A percentile compares a stretch with the other conserved stretches of the same genome.
Evolutionary conservation across 805 yeast species (phyloP).

Genomic region (Helenozyma rhizophorensis): DNA sequence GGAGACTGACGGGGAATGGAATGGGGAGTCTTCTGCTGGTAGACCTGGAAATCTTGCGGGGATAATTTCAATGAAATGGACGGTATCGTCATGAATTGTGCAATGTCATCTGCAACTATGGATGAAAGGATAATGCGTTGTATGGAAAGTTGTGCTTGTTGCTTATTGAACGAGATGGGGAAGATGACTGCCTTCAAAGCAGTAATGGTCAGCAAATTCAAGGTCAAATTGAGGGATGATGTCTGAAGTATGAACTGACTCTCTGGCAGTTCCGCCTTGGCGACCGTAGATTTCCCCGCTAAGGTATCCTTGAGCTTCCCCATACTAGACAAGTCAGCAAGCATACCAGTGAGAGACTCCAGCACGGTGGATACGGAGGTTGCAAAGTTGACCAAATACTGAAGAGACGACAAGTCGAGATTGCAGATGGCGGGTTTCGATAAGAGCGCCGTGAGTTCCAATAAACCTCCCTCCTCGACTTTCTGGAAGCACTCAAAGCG

Average conservation of each 20-base stretch:
- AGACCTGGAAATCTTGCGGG: slow-evolving; percentile 21
- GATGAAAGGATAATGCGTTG: slow-evolving; percentile 21
- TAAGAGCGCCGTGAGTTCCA: slow-evolving; percentile 38
- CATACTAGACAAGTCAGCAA: background rate
- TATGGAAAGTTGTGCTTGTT: slow-evolving; percentile 26
- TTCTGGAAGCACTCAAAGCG: slow-evolving; percentile 47
- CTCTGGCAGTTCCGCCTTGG: background rate
- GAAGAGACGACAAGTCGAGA: slow-evolving; percentile 20
- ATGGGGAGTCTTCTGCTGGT: slow-evolving; percentile 10
- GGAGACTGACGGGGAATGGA: slow-evolving; percentile 17
- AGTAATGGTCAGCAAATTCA: slow-evolving; percentile 16
- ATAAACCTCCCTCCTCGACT: slow-evolving; percentile 2
- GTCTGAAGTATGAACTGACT: slow-evolving; percentile 36
- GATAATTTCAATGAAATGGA: slow-evolving; percentile 24
- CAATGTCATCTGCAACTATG: slow-evolving; percentile 4
- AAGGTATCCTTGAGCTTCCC: background rate
- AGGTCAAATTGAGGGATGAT: slow-evolving; percentile 27
- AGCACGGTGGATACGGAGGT: slow-evolving; percentile 20
- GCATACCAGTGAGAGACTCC: slow-evolving; percentile 14
- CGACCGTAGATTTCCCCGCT: too few relatives aligned
- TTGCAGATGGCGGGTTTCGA: slow-evolving; percentile 36
- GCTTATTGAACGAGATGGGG: slow-evolving; percentile 44
- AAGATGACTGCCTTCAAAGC: slow-evolving; percentile 26
- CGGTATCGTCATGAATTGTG: slow-evolving; percentile 18
- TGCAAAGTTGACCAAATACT: slow-evolving; percentile 24